Base-by-base conservation (phyloP, 441 rosid genomes). In the Populus hybrid region DNA sequence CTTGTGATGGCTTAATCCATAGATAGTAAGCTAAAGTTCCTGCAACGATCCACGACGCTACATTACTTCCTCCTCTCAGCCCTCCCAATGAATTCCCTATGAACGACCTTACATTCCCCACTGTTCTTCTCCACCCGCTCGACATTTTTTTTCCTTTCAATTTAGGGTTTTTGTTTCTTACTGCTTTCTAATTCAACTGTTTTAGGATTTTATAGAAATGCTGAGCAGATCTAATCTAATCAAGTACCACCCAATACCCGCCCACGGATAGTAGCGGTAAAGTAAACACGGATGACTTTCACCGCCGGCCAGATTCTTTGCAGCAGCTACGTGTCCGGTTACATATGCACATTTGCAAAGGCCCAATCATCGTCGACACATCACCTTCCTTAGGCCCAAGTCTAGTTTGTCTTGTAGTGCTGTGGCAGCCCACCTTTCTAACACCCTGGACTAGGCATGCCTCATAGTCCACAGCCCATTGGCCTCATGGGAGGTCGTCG, bases 1-100 rank as follows among this genome's bases (percentile, higher is more conserved):
- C 99, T 9, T 87, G 99, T 70, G 94, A 81, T 26, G 99, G 99
- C 80, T 92, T 93, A 75, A 95, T 81, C 98, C 99, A 95, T 64
- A 95, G 92, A 80, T 79, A 91, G 79, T 93, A 93, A 3, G 99
- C 99, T 35, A 95, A 84, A 66, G 96, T 89, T 71, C 97, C 98
- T 3, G 96, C 97, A 35, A 95, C 94, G 26, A 84, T 75, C 98
- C 98, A 95, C 21, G 98, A 93, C 36, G 98, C 98, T 5, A 91
- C 71, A 73, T 79, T 95, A 75, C 82, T 80, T 40, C 90, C 83
- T 59, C 98, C 97, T 73, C 95, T 76, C 1, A 91, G 88, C 26
- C 98, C 98, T 66, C 98, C 97, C 91, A 86, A 82, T 21, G 94
- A 85, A 65, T 94, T 91, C 65, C 90, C 90, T 6, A 90, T 26